These are phyloP conservation scores for Asclepias syriaca DNA, from an alignment of 257 asterid species.

Conservation along the genomic window DNA sequence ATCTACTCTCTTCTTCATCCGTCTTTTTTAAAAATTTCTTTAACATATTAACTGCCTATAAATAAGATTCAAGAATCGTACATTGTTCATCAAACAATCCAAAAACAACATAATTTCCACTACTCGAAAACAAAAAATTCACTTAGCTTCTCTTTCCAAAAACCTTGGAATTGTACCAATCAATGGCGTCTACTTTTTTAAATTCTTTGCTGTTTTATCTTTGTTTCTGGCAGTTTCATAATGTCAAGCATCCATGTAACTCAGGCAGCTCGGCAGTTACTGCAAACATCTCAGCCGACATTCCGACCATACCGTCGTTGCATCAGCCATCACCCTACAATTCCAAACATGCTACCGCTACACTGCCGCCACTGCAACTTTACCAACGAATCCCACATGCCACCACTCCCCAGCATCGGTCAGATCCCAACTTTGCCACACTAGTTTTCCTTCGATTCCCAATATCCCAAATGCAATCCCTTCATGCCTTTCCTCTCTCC, in stretches of 20 bases:
- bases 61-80: background rate
- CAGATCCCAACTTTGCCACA: too few species aligned
- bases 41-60: background rate
- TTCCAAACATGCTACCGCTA: too few species aligned
- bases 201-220: background rate
- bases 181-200: background rate
- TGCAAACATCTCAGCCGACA: slow-evolving; percentile 5
- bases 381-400: too few species aligned
- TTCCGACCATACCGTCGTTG: background rate
- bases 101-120: background rate
- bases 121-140: background rate
- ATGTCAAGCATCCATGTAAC: slow-evolving; percentile 4
- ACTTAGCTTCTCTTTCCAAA: background rate
- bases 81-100: background rate
- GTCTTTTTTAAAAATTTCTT: background rate
- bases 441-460: too few species aligned
- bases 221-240: slow-evolving; percentile 1
- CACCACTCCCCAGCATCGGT: too few species aligned
- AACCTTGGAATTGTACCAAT: background rate
- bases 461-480: too few species aligned
- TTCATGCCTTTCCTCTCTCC: too few species aligned
- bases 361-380: too few species aligned
- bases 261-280: slow-evolving; percentile 6
- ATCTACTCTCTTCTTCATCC: background rate
- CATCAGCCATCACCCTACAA: too few species aligned